Conservation (phyloP, 1,284 basidiomycete genomes). For the Trametes sp. region DNA sequence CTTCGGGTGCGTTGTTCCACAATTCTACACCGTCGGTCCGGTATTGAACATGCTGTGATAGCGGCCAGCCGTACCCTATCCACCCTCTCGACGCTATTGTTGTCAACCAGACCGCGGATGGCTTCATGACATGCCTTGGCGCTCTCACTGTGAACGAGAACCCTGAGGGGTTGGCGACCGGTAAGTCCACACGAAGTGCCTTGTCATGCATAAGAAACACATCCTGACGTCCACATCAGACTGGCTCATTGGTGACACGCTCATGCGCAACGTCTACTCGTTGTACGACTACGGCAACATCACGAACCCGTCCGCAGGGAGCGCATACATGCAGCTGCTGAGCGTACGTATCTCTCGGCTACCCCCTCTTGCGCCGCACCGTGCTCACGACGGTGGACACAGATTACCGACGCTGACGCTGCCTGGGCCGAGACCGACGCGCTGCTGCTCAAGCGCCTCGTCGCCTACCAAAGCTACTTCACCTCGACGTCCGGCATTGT, state of each 20-base stretch:
- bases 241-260: conserved; percentile 19
- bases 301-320: conserved; percentile 3
- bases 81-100: conserved; percentile 21
- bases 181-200: not conserved
- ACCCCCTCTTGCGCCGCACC: not conserved
- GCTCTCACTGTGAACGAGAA: not conserved
- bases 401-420: conserved; percentile 14
- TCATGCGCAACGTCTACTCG: conserved; percentile 24
- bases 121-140: conserved; percentile 5
- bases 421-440: conserved; percentile 15
- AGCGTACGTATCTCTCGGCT: conserved; percentile 16
- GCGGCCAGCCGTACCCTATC: conserved; percentile 16
- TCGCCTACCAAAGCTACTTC: conserved; percentile 3
- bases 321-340: conserved; percentile 25
- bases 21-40: too few species aligned
- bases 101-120: conserved; percentile 3
- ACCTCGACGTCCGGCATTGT: not conserved
- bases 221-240: not conserved
- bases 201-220: too few species aligned
- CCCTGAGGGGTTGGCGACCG: not conserved
- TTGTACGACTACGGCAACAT: conserved; percentile 23
- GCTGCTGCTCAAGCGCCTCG: not conserved
- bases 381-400: not conserved
- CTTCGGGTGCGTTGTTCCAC: conserved; percentile 2
- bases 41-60: not conserved